These are phyloP conservation scores for Perilla frutescens DNA, from an alignment of 257 asterid genomes.

Conservation along the genomic window DNA sequence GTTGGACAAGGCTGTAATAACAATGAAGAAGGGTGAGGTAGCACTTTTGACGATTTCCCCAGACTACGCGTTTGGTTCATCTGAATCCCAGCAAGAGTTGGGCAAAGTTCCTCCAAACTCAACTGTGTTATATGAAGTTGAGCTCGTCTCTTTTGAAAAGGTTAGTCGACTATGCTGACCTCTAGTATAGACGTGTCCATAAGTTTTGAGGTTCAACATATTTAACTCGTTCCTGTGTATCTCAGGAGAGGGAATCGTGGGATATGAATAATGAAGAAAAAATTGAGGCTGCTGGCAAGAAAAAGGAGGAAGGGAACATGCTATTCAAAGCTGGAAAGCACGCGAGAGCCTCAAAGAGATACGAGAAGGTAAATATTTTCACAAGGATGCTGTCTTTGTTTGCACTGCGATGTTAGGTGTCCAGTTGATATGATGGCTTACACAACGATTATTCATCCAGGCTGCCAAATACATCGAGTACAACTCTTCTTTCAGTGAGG, in stretches of 20 bases:
- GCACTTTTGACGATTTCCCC: constrained; percentile 57
- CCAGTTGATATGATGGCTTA: constrained; percentile 7
- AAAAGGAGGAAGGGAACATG: constrained; percentile 73
- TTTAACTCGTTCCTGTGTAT: constrained; percentile 2
- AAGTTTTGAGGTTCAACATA: neutral
- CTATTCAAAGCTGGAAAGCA: constrained; percentile 68
- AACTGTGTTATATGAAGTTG: constrained; percentile 56
- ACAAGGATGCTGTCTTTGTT: neutral
- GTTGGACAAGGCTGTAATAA: constrained; percentile 55
- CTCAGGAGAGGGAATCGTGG: constrained; percentile 78
- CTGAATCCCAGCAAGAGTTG: constrained; percentile 51
- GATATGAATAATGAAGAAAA: constrained; percentile 71
- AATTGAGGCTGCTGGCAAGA: constrained; percentile 71
- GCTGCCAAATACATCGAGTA: constrained; percentile 62
- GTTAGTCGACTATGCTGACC: constrained; percentile 31
- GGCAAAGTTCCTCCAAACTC: constrained; percentile 62
- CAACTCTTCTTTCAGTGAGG: constrained; percentile 51
- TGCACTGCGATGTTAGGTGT: neutral
- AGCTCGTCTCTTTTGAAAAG: constrained; percentile 63
- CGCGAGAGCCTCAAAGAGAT: constrained; percentile 62
- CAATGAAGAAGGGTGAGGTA: constrained; percentile 70
- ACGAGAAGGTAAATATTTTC: constrained; percentile 52
- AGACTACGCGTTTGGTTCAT: constrained; percentile 64
- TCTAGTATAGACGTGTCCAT: neutral
- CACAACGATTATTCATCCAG: constrained; percentile 35